Evolutionary conservation across 2,329 filamentous ascomycete genomes (phyloP), one percentile per base, ranked within the genome.

Genomic region (Fusarium incarnatum): DNA sequence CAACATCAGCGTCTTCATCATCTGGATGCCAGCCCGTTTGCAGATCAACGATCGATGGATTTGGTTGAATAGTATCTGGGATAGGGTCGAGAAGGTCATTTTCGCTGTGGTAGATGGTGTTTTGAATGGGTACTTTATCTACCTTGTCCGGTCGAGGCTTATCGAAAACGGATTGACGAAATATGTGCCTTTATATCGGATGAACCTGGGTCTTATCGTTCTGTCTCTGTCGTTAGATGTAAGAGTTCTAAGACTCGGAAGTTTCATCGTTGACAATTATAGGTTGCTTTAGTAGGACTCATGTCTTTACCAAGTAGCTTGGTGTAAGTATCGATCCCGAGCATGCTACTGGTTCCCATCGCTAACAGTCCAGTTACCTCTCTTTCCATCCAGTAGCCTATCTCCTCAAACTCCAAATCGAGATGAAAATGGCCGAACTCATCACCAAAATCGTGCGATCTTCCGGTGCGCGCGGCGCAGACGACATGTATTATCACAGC

Each of bases 11-110:
- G 85, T 87, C 3, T 86, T 85, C 48, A 79, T 77, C 58, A 86
- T 87, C 18, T 88, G 86, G 86, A 83, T 88, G 20, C 86, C 86
- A 0, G 81, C 84, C 0, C 83, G 84, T 3, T 75, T 86, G 1
- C 80, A 84, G 44, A 78, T 83, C 8, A 81, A 72, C 9, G 56
- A 81, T 0, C 72, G 55, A 1, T 87, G 81, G 56, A 78, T 86
- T 27, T 67, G 75, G 22, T 74, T 86, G 47, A 88, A 88, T 68
- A 70, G 80, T 0, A 76, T 84, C 46, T 88, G 86, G 86, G 86
- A 87, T 48, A 82, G 85, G 9, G 78, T 79, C 47, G 85, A 86
- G 34, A 88, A 88, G 69, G 79, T 81, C 4, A 79, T 88, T 5
- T 86, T 86, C 61, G 76, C 84, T 3, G 48, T 86, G 5, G 79